Conservation (phyloP, 164 flowering plant genomes). For the Warburgia ugandensis region DNA sequence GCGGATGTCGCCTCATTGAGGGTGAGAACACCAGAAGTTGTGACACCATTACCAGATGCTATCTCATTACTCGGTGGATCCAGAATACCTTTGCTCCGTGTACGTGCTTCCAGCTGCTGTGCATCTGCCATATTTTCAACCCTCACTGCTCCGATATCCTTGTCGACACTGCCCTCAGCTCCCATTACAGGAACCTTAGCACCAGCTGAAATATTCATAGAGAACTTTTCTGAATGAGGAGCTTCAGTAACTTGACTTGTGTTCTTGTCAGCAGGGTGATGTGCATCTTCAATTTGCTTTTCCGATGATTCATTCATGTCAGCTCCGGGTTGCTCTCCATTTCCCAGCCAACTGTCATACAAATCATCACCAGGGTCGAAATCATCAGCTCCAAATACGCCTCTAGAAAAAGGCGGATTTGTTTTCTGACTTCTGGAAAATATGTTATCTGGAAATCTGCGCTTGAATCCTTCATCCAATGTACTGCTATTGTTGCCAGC, state of each 20-base stretch:
- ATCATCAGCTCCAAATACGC: conserved; percentile 13
- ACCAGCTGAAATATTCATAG: conserved; percentile 8
- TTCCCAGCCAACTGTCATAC: conserved; percentile 34
- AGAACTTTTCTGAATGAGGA: conserved; percentile 10
- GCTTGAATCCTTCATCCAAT: conserved; percentile 12
- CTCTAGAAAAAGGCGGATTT: conserved; percentile 14
- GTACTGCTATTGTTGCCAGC: conserved; percentile 10
- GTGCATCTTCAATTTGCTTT: conserved; percentile 11
- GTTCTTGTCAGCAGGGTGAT: conserved; percentile 12
- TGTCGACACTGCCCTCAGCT: conserved; percentile 7
- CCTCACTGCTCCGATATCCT: conserved; percentile 10
- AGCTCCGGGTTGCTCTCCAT: conserved; percentile 26
- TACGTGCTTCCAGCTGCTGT: conserved; percentile 11
- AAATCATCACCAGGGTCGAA: conserved; percentile 38
- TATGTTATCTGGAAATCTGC: conserved; percentile 18
- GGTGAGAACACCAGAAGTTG: neutral
- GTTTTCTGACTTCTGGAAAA: conserved; percentile 19
- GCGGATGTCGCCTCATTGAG: conserved; percentile 2
- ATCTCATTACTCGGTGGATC: neutral
- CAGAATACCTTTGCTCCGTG: neutral
- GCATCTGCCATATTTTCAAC: conserved; percentile 25
- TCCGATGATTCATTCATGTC: conserved; percentile 9
- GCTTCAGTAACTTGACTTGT: neutral
- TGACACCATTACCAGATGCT: conserved; percentile 2
- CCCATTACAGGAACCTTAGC: neutral